Evolutionary conservation across 345 rosid species (phyloP).

Genomic region (Limnanthes douglasii): DNA sequence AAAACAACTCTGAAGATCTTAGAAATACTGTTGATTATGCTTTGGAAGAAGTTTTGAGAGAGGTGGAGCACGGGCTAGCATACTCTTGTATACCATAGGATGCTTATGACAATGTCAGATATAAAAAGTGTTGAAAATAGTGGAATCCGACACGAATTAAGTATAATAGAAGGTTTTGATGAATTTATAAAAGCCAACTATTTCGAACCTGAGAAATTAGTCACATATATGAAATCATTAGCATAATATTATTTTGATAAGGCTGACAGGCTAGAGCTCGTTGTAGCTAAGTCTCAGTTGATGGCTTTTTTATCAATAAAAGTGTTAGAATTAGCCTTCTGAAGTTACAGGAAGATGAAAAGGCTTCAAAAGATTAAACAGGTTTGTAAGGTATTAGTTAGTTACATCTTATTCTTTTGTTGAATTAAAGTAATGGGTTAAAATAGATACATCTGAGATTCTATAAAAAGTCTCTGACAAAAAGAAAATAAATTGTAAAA

Average conservation of each 20-base stretch:
- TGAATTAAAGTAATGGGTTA: no score
- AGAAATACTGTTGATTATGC: slow-evolving; percentile 51
- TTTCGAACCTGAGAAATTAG: slow-evolving; percentile 31
- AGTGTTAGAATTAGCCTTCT: no score
- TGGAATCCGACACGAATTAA: slow-evolving; percentile 33
- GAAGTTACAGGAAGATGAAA: no score
- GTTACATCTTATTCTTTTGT: no score
- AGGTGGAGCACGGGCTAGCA: slow-evolving; percentile 36
- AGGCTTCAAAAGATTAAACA: slow-evolving; percentile 10
- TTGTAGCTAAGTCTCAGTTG: no score
- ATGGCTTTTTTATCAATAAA: no score
- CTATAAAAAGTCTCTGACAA: no score
- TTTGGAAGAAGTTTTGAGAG: slow-evolving; percentile 46
- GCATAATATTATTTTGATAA: slow-evolving; percentile 31
- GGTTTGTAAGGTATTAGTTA: no score
- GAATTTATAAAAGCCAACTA: slow-evolving; percentile 11
- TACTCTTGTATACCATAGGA: slow-evolving; percentile 36
- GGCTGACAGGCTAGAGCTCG: slow-evolving; percentile 38
- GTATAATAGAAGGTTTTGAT: slow-evolving; percentile 18
- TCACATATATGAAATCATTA: slow-evolving; percentile 35
- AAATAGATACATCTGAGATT: no score
- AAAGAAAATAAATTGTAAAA: no score
- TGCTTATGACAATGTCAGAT: slow-evolving; percentile 18
- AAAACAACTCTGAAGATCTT: slow-evolving; percentile 36
- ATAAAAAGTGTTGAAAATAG: slow-evolving; percentile 39